phyloP scores from a whole-genome alignment of 225 moss, liverwort and hornwort species.

The Asterella californica region DNA sequence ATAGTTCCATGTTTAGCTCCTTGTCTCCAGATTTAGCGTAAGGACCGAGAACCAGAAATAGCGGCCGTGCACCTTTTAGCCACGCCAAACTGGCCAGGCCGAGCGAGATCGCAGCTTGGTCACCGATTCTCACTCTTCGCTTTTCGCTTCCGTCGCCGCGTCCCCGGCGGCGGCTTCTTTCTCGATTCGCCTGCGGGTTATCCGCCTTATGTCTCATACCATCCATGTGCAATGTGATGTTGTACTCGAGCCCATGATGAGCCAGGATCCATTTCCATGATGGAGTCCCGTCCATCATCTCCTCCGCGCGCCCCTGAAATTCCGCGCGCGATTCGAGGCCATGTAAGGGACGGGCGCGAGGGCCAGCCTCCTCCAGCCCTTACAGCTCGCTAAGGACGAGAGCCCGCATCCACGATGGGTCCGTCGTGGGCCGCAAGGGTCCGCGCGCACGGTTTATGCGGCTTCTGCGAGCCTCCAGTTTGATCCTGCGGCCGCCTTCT shows the following conservation, averaged over 20 bases:
- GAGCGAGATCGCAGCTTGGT: neutral
- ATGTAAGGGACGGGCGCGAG: neutral
- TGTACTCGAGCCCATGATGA: neutral
- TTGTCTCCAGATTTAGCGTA: conserved; percentile 2
- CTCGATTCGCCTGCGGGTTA: conserved; percentile 3
- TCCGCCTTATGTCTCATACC: neutral
- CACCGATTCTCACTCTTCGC: neutral
- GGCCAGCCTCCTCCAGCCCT: neutral
- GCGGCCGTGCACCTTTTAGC: neutral
- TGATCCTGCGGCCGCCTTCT: neutral
- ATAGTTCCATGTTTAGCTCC: neutral
- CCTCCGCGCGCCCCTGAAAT: neutral
- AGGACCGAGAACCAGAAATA: neutral
- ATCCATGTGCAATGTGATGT: conserved; percentile 10
- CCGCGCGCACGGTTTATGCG: neutral
- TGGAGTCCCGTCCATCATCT: conserved; percentile 2
- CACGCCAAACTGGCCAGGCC: neutral
- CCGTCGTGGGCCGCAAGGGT: neutral
- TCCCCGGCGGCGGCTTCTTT: conserved; percentile 12
- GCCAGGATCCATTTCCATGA: conserved; percentile 7
- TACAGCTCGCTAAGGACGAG: neutral
- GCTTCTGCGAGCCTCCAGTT: neutral
- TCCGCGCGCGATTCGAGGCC: conserved; percentile 8
- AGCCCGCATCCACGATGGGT: neutral
- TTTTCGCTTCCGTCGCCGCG: neutral